A percentile compares a stretch with the other conserved stretches of the same genome.
These are phyloP conservation scores for Macrolepiota albuminosa DNA, from an alignment of 768 basidiomycete genomes.

Conservation along the genomic window DNA sequence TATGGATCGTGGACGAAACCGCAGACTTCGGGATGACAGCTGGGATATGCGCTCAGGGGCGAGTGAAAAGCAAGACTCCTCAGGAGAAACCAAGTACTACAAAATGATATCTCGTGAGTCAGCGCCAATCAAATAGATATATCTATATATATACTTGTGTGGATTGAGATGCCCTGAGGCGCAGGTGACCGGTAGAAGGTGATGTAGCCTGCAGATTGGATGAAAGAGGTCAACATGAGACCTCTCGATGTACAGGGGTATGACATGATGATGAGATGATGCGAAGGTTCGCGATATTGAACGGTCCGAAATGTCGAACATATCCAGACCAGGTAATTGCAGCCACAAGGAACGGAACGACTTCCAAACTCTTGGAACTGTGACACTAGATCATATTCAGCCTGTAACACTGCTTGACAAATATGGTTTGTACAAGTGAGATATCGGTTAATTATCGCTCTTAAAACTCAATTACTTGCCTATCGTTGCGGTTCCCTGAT, in stretches of 20 bases:
- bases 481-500: not conserved
- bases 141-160: no score
- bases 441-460: not conserved
- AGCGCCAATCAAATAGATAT: not conserved
- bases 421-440: not conserved
- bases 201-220: no score
- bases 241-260: no score
- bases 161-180: not conserved
- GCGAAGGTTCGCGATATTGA: no score
- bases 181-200: not conserved
- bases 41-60: not conserved
- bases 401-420: not conserved
- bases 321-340: no score
- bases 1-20: not conserved
- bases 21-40: not conserved
- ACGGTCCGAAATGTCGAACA: no score
- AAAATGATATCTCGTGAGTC: not conserved
- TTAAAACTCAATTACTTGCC: not conserved
- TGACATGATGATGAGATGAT: no score
- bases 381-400: not conserved
- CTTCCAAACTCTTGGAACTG: not conserved
- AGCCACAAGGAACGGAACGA: no score
- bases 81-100: not conserved
- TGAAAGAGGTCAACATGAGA: not conserved
- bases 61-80: not conserved